Base-by-base conservation (phyloP, 495 filamentous ascomycete genomes). In the Penicillium cinerascens region DNA sequence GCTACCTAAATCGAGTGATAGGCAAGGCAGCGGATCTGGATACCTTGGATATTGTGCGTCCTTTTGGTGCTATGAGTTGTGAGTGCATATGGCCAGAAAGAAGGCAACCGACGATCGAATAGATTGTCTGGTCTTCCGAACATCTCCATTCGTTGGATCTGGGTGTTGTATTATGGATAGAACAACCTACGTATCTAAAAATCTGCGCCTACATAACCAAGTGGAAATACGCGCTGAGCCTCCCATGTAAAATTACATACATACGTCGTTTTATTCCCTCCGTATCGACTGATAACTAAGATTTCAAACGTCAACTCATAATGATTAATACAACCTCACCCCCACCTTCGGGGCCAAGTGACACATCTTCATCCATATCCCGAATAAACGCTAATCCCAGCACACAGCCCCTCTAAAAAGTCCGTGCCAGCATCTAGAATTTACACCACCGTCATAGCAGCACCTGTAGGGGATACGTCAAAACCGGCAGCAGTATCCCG, bases 401-500 rank as follows among this genome's bases (percentile, higher is more conserved):
- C 29, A 33, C 29, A 33, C 9, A 33, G 29, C 29, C 9, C 29
- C 29, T 33, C 21, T 5, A 36, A 13, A 36, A 36, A 9, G 23
- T 36, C 40, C 42, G 35, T 49, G 40, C 29, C 22, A 48, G 16
- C 25, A 17, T 16, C 40, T 7, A 44, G 7, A 15, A 9, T 27
- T 41, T 11, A 2, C 20, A 17, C 7, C 17, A 39, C n/a, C 25
- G n/a, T 38, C 18, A 38, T 26, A 4, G 16, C 2, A 29, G 22
- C 21, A 21, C 47, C 44, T 49, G 40, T 42, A 61, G 52, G 55
- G 40, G 51, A 61, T 51, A 49, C 20, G 39, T 54, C 43, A 47
- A 46, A 51, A n/a, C 22, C 49, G 25, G 25, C 17, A 18, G 1
- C 25, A 48, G n/a, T 18, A 16, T 26, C n/a, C n/a, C 18, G 18